A percentile compares a stretch with the other conserved stretches of the same genome.
phyloP scores from a whole-genome alignment of 176 grass and related monocot genomes.

The Hordeum marinum region DNA sequence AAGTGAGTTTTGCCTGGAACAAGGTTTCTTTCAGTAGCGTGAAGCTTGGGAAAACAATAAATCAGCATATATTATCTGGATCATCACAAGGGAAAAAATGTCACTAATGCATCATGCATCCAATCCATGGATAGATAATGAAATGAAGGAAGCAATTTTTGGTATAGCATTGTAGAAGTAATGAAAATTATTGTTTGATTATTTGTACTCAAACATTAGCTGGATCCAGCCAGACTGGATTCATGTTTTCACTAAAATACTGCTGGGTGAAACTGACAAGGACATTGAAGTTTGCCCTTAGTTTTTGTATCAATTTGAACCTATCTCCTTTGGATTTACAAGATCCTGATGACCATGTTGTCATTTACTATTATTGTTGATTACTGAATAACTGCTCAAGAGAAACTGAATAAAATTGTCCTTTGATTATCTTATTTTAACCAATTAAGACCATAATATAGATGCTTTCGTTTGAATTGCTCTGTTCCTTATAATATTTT shows the following conservation, averaged over 20 bases:
- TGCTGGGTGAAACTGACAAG: background rate
- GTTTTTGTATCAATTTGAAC: background rate
- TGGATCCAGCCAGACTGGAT: background rate
- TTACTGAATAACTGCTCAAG: background rate
- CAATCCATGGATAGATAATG: background rate
- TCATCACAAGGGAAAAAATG: background rate
- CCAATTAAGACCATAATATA: conserved; percentile 13
- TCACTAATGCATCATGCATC: background rate
- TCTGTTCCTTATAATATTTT: background rate
- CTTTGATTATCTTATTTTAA: background rate
- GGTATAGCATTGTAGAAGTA: background rate
- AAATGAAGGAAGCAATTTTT: background rate
- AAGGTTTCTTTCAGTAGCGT: background rate
- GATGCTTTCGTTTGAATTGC: background rate
- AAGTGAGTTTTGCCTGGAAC: background rate
- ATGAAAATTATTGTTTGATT: background rate
- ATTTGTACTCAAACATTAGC: background rate
- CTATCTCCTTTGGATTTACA: background rate
- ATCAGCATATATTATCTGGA: background rate
- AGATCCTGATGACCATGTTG: background rate
- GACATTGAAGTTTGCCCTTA: background rate
- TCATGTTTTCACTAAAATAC: conserved; percentile 4
- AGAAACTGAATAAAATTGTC: background rate
- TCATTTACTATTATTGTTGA: background rate
- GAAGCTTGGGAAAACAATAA: background rate